Base-by-base conservation (phyloP, 257 asterid species). In the Euphrasia confusa region DNA sequence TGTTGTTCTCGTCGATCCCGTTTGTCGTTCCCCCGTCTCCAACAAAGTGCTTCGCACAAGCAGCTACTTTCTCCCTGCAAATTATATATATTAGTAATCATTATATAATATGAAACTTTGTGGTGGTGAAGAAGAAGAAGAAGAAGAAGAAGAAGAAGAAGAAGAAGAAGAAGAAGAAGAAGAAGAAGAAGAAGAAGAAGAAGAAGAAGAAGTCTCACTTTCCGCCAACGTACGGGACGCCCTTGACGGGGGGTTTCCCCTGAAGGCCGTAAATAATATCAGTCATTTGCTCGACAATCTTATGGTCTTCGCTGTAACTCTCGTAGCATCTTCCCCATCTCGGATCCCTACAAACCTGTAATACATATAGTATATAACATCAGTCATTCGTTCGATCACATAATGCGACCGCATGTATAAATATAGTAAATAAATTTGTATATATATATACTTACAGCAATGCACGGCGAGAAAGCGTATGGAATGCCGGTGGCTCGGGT, bases 41-140 rank as follows among this genome's bases (percentile, higher is more conserved):
- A 37, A 72, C 77, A 40, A 30, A 72, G 37, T 72, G 77, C 37
- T 72, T 72, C 2, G 77, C 72, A 48, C 77, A 72, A 13, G 72
- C 77, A 21, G 58, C 57, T 4, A 73, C 73, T 44, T 73, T 73
- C 17, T 49, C 66, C 67, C 75, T 71, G 7, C 55, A 49, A 14
- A 14, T 48, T 13, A 45, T 44, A 44, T 9, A 9, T 21, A 21
- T 21, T 21, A 21, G 24, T 21, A 0, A 21, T 21, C 24, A 21
- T 21, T 21, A 21, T 21, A 21, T 21, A 21, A 21, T 21, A 21
- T 21, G 24, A 21, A 21, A 21, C 24, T 21, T 21, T 21, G 24
- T 21, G 24, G 24, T 21, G 24, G 24, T 21, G 24, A 21, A 21
- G 24, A 21, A 21, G 24, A 21, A 21, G 24, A 21, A 21, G 24